These are phyloP conservation scores for Acmispon strigosus DNA, from an alignment of 306 rosid species.

Conservation along the genomic window DNA sequence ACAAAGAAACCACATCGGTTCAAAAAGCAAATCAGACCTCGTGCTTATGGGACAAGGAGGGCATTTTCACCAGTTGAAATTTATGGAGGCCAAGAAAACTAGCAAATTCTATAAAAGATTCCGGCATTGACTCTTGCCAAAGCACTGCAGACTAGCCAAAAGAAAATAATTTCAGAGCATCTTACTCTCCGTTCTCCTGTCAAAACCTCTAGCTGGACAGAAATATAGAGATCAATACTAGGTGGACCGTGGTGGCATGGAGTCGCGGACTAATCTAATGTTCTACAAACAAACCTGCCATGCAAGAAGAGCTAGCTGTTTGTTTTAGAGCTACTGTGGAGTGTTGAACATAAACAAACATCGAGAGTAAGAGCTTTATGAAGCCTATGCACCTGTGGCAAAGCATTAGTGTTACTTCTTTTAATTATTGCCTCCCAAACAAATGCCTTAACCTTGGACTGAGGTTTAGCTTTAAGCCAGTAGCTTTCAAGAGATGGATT, in stretches of 20 bases:
- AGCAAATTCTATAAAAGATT: slow-evolving; percentile 3
- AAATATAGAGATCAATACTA: neutral
- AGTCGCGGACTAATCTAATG: neutral
- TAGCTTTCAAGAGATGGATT: neutral
- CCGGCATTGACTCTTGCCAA: neutral
- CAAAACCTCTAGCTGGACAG: neutral
- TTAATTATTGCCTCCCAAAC: neutral
- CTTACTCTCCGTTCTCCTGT: neutral
- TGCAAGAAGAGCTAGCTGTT: neutral
- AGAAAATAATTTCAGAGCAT: neutral
- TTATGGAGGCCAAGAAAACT: slow-evolving; percentile 1
- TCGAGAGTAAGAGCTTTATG: neutral
- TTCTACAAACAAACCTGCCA: neutral
- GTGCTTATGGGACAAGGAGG: neutral
- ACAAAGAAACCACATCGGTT: neutral
- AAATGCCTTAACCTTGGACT: neutral
- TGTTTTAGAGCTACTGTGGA: neutral
- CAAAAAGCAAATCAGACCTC: neutral
- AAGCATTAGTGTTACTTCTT: neutral
- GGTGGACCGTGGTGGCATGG: no score
- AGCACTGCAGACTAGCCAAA: neutral
- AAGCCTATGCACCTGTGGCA: neutral
- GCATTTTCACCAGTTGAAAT: neutral
- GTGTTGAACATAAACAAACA: neutral
- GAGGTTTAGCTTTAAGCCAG: neutral